Percentiles rank a stretch among this genome's conserved stretches.
These are phyloP conservation scores for Citrus australasica DNA, from an alignment of 345 rosid genomes.

Conservation along the genomic window DNA sequence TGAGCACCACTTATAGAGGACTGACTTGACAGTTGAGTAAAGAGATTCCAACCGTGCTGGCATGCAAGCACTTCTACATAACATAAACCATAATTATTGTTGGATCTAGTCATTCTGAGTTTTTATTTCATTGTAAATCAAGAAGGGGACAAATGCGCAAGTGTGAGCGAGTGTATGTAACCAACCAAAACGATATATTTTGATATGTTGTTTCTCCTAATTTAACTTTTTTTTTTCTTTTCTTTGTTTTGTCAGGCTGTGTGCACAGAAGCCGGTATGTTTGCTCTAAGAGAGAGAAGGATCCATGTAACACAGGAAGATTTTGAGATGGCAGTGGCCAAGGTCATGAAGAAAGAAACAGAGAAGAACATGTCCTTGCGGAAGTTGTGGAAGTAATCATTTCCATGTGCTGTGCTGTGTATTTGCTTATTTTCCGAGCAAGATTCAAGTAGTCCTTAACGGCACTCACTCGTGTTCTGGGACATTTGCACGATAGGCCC, in stretches of 20 bases:
- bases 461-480: background rate
- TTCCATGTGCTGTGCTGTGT: background rate
- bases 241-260: slow-evolving; percentile 60
- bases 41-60: background rate
- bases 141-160: background rate
- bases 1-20: background rate
- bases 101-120: background rate
- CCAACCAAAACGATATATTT: background rate
- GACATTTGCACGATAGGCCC: background rate
- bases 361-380: slow-evolving; percentile 99
- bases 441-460: background rate
- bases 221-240: background rate
- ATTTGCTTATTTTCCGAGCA: background rate
- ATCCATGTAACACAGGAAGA: slow-evolving; percentile 99
- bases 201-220: background rate
- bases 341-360: slow-evolving; percentile 99
- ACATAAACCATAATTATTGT: no score
- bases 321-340: slow-evolving; percentile 98
- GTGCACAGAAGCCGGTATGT: slow-evolving; percentile 99
- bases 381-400: slow-evolving; percentile 87
- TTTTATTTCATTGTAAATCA: background rate
- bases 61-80: no score
- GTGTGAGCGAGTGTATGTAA: background rate
- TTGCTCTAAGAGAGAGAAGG: slow-evolving; percentile 96
- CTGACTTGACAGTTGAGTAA: no score